Percentiles rank a stretch among this genome's conserved stretches.
These are phyloP conservation scores for Phalaenopsis aphrodite DNA, from an alignment of 106 monocot species.

Conservation along the genomic window DNA sequence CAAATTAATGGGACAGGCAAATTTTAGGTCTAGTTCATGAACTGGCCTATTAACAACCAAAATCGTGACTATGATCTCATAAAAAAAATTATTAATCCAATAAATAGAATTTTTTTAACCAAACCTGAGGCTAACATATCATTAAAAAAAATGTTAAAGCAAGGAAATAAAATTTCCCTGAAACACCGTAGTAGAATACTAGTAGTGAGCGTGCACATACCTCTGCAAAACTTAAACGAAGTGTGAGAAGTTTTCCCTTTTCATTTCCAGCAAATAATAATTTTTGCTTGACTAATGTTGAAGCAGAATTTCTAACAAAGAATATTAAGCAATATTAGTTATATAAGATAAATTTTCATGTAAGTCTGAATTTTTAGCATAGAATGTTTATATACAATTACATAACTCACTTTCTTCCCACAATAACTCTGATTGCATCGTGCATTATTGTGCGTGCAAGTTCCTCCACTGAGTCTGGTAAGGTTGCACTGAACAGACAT, in stretches of 20 bases:
- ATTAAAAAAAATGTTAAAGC: background rate
- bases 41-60: background rate
- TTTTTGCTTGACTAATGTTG: constrained; percentile 77
- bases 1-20: no score
- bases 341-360: background rate
- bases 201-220: constrained; percentile 18
- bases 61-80: background rate
- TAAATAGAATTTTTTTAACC: background rate
- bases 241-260: constrained; percentile 87
- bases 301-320: constrained; percentile 79
- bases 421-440: constrained; percentile 87
- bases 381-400: no score
- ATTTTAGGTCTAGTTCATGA: background rate
- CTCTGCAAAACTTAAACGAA: constrained; percentile 91
- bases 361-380: background rate
- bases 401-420: constrained; percentile 84
- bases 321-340: constrained; percentile 2
- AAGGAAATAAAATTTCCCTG: no score
- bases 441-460: constrained; percentile 96
- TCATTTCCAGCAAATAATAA: constrained; percentile 93
- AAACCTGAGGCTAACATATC: no score
- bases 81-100: background rate
- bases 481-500: constrained; percentile 93
- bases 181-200: background rate
- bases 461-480: constrained; percentile 91